Evolutionary conservation across 257 asterid genomes (phyloP).

Genomic region (Petunia secreta): DNA sequence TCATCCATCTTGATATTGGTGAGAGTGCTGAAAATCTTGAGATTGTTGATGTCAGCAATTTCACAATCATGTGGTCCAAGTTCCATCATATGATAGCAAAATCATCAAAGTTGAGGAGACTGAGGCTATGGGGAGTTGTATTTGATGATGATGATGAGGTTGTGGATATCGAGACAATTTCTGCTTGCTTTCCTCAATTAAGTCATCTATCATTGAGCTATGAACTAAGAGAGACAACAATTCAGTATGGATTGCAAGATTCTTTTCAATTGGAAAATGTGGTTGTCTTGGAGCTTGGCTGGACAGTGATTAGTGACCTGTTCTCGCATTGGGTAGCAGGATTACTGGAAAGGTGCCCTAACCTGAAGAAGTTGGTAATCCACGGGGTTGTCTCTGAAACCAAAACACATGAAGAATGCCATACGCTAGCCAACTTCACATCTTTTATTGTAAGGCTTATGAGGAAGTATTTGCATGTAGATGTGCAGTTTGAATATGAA

Average conservation of each 20-base stretch:
- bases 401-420: slow-evolving; percentile 86
- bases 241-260: slow-evolving; percentile 75
- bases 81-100: slow-evolving; percentile 88
- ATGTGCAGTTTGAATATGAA: slow-evolving; percentile 79
- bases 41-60: slow-evolving; percentile 86
- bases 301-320: slow-evolving; percentile 77
- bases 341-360: slow-evolving; percentile 75
- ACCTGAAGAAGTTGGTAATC: slow-evolving; percentile 70
- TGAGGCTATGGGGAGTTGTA: slow-evolving; percentile 91
- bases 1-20: slow-evolving; percentile 89
- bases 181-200: slow-evolving; percentile 77
- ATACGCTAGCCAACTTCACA: slow-evolving; percentile 69
- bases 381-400: slow-evolving; percentile 87
- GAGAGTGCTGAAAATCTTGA: slow-evolving; percentile 83
- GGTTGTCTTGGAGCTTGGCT: slow-evolving; percentile 81
- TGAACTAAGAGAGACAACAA: slow-evolving; percentile 73
- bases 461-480: slow-evolving; percentile 75
- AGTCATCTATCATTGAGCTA: slow-evolving; percentile 72
- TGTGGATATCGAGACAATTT: slow-evolving; percentile 81
- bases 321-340: slow-evolving; percentile 81
- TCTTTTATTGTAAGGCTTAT: slow-evolving; percentile 70
- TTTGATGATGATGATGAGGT: slow-evolving; percentile 93
- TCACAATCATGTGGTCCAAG: slow-evolving; percentile 91
- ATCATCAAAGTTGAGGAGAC: slow-evolving; percentile 68
- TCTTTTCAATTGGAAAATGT: slow-evolving; percentile 73